Evolutionary conservation across 2,329 filamentous ascomycete species (phyloP), one percentile per base, ranked within the genome.

Genomic region (Fusarium sp.): DNA sequence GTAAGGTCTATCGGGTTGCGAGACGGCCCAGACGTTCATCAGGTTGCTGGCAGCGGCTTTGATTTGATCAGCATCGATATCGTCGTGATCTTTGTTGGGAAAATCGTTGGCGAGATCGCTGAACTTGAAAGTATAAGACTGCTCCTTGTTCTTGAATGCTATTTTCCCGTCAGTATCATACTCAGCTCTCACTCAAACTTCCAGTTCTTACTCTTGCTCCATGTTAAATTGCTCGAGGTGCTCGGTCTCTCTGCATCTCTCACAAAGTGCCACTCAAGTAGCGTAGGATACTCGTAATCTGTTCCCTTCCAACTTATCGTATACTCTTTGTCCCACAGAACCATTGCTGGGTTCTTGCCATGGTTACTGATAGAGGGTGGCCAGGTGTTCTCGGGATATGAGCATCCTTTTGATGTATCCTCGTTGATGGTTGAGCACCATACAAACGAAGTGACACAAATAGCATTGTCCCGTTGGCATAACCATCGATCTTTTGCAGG

Each of bases 401-500:
- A 55, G 41, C 63, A 66, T 3, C 58, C 63, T 42, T 56, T 59
- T 4, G 56, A 46, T 10, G 47, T 46, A 42, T 73, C 67, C 18
- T 72, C 67, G 5, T 46, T 59, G 14, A 49, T 66, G 29, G 57
- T 59, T 13, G 70, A 61, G 37, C 64, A 72, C 69, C 67, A 72
- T n/a, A 57, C 54, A 44, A 72, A 70, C 7, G 70, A 70, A 37
- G 67, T 69, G 47, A 73, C 7, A n/a, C 64, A 72, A 20, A 72
- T 61, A 27, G 52, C 52, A 44, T 61, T 29, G 42, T 57, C 44
- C 27, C 72, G 57, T 27, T 62, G 27, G 54, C 69, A 73, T 16
- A 61, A 55, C 69, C 64, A 73, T 44, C 57, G 53, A 13, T 70
- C 58, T 25, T 65, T 53, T 32, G 32, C 49, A 13, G 61, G 57